Conservation (phyloP, 768 basidiomycete species). For the Lactifluus hygrophoroides region DNA sequence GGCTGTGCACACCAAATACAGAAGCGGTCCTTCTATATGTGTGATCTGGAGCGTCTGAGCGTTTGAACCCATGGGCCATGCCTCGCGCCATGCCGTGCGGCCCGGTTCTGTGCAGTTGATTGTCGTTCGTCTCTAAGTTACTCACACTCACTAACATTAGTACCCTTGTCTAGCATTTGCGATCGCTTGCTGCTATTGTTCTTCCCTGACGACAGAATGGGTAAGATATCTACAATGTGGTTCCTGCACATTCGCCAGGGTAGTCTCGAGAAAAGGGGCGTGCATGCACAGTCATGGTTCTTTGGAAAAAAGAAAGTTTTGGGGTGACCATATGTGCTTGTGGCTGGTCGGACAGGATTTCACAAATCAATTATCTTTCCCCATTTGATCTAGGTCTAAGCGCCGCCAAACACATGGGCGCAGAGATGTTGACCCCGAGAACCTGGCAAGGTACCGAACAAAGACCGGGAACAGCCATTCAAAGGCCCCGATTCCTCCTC, state of each 20-base stretch:
- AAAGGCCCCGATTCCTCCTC: neutral
- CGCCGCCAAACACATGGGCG: slow-evolving; percentile 8
- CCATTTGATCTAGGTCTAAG: neutral
- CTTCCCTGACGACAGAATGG: neutral
- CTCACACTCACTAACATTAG: no score
- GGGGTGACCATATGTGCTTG: neutral
- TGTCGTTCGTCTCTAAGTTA: neutral
- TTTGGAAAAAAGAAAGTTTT: slow-evolving; percentile 1
- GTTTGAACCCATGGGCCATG: neutral
- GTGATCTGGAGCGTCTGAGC: neutral
- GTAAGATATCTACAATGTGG: neutral
- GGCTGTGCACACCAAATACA: neutral
- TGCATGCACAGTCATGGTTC: neutral
- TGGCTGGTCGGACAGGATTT: neutral
- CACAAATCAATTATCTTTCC: neutral
- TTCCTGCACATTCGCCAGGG: neutral
- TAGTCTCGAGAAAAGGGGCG: neutral
- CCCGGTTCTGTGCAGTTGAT: neutral
- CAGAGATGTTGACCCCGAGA: neutral
- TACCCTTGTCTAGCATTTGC: no score
- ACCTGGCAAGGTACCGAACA: slow-evolving; percentile 8
- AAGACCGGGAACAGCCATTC: slow-evolving; percentile 12
- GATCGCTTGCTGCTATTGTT: neutral
- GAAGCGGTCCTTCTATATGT: neutral
- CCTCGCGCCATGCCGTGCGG: neutral